phyloP scores from a whole-genome alignment of 805 yeast genomes.

The Millerozyma acaciae region DNA sequence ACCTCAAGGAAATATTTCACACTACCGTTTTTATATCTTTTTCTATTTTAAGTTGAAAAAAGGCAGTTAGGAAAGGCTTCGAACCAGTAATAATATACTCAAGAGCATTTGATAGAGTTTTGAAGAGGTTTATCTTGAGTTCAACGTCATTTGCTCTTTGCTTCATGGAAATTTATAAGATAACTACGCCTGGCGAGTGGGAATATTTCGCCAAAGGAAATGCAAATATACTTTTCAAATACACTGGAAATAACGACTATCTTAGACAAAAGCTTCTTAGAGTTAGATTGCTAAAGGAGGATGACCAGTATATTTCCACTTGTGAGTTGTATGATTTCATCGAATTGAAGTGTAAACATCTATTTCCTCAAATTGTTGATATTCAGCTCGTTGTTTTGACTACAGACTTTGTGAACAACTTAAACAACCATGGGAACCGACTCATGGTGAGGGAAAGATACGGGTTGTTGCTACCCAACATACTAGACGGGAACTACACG shows the following conservation, averaged over 20 bases:
- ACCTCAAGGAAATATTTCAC: too few species aligned
- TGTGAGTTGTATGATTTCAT: constrained; percentile 40
- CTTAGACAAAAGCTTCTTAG: constrained; percentile 38
- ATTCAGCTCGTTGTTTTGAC: constrained; percentile 30
- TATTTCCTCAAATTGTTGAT: constrained; percentile 29
- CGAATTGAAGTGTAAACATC: constrained; percentile 27
- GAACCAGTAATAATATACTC: too few species aligned
- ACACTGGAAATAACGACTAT: constrained; percentile 31
- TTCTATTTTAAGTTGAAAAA: too few species aligned
- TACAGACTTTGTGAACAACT: constrained; percentile 23
- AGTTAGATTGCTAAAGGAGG: constrained; percentile 27
- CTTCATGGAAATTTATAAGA: constrained; percentile 37
- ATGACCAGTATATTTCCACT: constrained; percentile 35
- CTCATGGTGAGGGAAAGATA: constrained; percentile 37
- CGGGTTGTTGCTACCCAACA: constrained; percentile 43
- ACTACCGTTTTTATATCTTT: too few species aligned
- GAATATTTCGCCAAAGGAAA: constrained; percentile 42
- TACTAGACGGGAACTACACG: constrained; percentile 29
- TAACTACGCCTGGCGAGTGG: constrained; percentile 41
- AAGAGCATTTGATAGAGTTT: too few species aligned
- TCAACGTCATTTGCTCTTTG: too few species aligned
- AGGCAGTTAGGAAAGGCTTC: too few species aligned
- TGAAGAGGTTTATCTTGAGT: too few species aligned
- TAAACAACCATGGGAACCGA: constrained; percentile 22
- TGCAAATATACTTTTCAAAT: constrained; percentile 46